These are phyloP conservation scores for Neonectria hederae DNA, from an alignment of 2,329 filamentous ascomycete species.

Conservation along the genomic window DNA sequence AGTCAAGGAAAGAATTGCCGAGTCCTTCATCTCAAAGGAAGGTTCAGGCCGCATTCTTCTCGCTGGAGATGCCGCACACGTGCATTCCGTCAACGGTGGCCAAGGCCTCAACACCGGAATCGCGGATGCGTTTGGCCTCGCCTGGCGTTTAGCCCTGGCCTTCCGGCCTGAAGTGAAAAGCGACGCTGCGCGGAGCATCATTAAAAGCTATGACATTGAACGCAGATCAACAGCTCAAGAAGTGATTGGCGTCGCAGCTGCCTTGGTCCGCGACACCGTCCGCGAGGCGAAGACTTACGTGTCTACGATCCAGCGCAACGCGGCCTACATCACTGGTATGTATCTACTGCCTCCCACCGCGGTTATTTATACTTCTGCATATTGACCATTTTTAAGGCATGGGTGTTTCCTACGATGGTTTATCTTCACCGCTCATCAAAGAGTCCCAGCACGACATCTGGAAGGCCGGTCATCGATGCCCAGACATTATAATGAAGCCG, in stretches of 20 bases:
- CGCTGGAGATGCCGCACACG: constrained; percentile 66
- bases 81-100: constrained; percentile 64
- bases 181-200: constrained; percentile 34
- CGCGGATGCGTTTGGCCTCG: constrained; percentile 63
- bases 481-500: constrained; percentile 46
- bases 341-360: neutral
- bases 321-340: constrained; percentile 58
- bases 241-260: constrained; percentile 58
- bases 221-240: constrained; percentile 54
- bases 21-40: constrained; percentile 50
- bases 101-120: constrained; percentile 69
- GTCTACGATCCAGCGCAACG: constrained; percentile 57
- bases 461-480: constrained; percentile 51
- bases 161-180: constrained; percentile 33
- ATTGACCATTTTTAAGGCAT: constrained; percentile 40
- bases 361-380: constrained; percentile 11
- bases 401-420: constrained; percentile 53
- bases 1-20: constrained; percentile 55
- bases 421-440: constrained; percentile 48
- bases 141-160: constrained; percentile 59
- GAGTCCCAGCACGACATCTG: constrained; percentile 48
- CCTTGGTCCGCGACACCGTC: constrained; percentile 56
- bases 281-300: constrained; percentile 57
- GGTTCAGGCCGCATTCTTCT: constrained; percentile 59
- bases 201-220: constrained; percentile 57